Base-by-base conservation (phyloP, 2,329 filamentous ascomycete genomes). In the Arthroderma sp. region DNA sequence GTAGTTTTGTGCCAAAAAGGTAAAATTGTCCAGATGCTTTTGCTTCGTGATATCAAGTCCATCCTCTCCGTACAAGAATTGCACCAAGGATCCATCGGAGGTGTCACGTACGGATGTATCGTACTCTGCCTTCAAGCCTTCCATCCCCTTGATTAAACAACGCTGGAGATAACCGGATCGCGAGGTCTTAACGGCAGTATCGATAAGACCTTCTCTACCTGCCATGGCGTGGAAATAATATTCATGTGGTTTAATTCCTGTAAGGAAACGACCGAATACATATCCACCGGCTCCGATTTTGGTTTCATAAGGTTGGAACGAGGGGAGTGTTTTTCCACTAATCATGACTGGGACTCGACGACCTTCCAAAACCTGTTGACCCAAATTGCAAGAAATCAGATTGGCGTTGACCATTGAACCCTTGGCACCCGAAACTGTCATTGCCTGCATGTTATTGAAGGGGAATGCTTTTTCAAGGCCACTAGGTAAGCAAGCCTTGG, bases 171-270 rank as follows among this genome's bases (percentile, higher is more conserved):
- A 98, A 60, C 93, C 94, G 28, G 93, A 97, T 68, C 93, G 86
- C 8, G 91, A 95, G 1, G 93, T 98, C 76, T 98, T 98, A 71
- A 98, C 93, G 62, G 93, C 93, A 19, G 93, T 98, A 80, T 98
- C 93, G 68, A 98, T 98, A 63, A 98, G 77, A 78, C 93, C 93
- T 79, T 98, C 94, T 75, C 93, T 84, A 65, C 94, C 94, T 67
- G 91, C 93, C 94, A 98, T 98, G 72, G 94, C 90, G 81, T 98
- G 93, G 78, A 98, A 98, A 71, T 91, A 98, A 72, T 96, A 98
- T 70, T 98, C 94, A 67, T 98, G 93, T 3, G 93, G 93, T 56
- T 91, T 84, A 61, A 98, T 93, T 60, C 93, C 93, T 23, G 94
- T 98, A 78, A 98, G 86, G 81, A 98, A 98, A 70, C 93, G 89